These are phyloP conservation scores for Phytopythium chamaehyphon DNA, from an alignment of 352 stramenopile genomes.

Conservation along the genomic window DNA sequence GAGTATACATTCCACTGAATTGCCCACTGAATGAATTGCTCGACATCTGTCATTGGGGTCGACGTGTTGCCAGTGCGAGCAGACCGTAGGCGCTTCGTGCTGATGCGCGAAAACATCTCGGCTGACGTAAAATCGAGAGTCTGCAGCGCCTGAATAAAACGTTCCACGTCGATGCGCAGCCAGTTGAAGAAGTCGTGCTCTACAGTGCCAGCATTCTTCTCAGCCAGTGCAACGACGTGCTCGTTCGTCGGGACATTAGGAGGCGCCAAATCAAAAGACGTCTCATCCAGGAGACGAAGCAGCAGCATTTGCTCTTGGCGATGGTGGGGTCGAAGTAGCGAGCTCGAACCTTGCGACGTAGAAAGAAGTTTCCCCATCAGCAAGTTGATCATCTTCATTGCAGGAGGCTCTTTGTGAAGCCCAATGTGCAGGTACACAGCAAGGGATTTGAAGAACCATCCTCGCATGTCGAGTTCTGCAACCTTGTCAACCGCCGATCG, in stretches of 20 bases:
- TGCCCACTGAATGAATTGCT: conserved; percentile 70
- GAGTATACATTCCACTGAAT: conserved; percentile 86
- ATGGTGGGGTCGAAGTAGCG: too few species aligned
- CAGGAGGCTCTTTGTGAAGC: conserved; percentile 62
- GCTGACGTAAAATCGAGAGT: conserved; percentile 46
- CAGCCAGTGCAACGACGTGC: conserved; percentile 61
- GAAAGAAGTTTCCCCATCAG: conserved; percentile 56
- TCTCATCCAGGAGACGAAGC: conserved; percentile 61
- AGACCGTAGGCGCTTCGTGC: conserved; percentile 5
- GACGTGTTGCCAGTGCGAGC: conserved; percentile 31
- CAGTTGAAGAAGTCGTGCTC: conserved; percentile 71
- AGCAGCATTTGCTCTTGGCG: conserved; percentile 67
- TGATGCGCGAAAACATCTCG: conserved; percentile 10
- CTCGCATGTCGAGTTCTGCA: conserved; percentile 70
- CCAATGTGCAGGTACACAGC: conserved; percentile 74
- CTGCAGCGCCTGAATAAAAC: conserved; percentile 62
- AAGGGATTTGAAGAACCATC: conserved; percentile 81
- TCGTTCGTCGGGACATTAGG: conserved; percentile 63
- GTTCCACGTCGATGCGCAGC: conserved; percentile 76
- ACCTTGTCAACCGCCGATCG: conserved; percentile 31
- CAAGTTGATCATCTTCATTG: conserved; percentile 65
- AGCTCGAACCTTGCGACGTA: conserved; percentile 13
- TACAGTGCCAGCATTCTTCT: conserved; percentile 53
- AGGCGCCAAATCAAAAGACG: conserved; percentile 55
- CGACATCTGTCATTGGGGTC: conserved; percentile 24